Percentiles rank a stretch among this genome's conserved stretches.
Conservation (phyloP, 805 yeast genomes). For the Myxozyma sirexii region DNA sequence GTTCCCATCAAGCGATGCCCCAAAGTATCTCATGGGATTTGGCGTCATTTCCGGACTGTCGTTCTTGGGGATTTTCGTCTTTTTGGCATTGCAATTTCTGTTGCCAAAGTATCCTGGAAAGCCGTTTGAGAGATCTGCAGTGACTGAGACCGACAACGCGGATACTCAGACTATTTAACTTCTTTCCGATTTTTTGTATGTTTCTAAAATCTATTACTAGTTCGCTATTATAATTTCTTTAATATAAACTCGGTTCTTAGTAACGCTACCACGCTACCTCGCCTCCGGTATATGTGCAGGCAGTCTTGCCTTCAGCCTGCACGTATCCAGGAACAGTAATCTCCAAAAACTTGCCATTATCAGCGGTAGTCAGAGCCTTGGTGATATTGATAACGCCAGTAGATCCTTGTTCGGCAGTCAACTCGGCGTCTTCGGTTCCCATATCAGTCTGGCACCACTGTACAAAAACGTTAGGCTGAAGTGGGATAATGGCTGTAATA, state of each 20-base stretch:
- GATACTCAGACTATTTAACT: background rate
- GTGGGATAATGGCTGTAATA: background rate
- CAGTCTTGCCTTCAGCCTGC: background rate
- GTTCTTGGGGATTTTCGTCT: conserved; percentile 21
- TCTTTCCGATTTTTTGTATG: background rate
- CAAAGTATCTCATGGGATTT: conserved; percentile 28
- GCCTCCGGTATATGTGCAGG: too few species aligned
- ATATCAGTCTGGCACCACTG: conserved; percentile 2
- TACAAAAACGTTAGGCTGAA: background rate
- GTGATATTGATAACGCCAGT: background rate
- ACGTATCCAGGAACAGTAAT: background rate
- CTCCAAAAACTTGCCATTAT: background rate
- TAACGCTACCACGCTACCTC: too few species aligned
- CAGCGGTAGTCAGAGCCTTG: background rate
- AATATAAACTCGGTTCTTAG: too few species aligned
- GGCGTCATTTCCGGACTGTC: conserved; percentile 18
- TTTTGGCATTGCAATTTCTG: conserved; percentile 14
- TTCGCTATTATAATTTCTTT: too few species aligned
- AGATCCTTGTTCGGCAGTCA: background rate
- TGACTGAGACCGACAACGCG: background rate
- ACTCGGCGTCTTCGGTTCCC: background rate
- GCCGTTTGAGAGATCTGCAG: background rate
- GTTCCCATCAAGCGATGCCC: conserved; percentile 16
- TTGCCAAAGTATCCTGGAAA: conserved; percentile 13
- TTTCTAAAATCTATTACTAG: too few species aligned